Percentiles rank a stretch among this genome's conserved stretches.
Evolutionary conservation across 352 stramenopile species (phyloP).

Genomic region (Pythium diclinum): DNA sequence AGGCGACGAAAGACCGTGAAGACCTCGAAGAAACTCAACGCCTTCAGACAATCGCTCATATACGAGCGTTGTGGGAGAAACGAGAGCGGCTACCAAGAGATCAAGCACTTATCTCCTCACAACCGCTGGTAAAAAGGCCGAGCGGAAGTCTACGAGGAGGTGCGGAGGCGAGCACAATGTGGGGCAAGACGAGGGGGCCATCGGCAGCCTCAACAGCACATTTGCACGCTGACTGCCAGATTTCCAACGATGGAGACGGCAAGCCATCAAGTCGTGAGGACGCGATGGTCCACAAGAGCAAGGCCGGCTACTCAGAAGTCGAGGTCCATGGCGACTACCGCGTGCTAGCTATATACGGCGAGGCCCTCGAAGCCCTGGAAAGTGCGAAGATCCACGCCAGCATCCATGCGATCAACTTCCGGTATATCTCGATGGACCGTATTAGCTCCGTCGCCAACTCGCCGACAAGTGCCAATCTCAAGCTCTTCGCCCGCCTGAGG

Average conservation of each 20-base stretch:
- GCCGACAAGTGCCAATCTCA: constrained; percentile 41
- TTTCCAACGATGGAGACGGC: constrained; percentile 32
- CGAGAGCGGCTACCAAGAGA: constrained; percentile 12
- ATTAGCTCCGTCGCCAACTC: constrained; percentile 36
- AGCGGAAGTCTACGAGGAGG: neutral
- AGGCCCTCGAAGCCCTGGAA: constrained; percentile 62
- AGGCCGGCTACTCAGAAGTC: constrained; percentile 63
- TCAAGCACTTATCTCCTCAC: neutral
- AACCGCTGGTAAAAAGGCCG: neutral
- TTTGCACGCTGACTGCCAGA: neutral
- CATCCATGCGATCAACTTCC: constrained; percentile 67
- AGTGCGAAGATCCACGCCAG: constrained; percentile 46
- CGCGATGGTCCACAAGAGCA: constrained; percentile 43
- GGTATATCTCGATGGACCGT: constrained; percentile 46
- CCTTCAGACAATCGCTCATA: constrained; percentile 42
- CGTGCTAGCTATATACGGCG: constrained; percentile 64
- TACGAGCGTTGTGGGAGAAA: constrained; percentile 44
- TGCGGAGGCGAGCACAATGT: neutral
- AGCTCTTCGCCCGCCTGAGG: constrained; percentile 53
- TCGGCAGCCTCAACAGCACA: neutral
- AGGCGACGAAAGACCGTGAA: constrained; percentile 39
- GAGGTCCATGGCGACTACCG: constrained; percentile 69
- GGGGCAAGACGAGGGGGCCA: neutral
- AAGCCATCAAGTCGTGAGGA: constrained; percentile 51
- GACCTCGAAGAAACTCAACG: constrained; percentile 50